Evolutionary conservation across 1,284 basidiomycete genomes (phyloP), one percentile per base, ranked within the genome.

Genomic region (Puccinia triticina): DNA sequence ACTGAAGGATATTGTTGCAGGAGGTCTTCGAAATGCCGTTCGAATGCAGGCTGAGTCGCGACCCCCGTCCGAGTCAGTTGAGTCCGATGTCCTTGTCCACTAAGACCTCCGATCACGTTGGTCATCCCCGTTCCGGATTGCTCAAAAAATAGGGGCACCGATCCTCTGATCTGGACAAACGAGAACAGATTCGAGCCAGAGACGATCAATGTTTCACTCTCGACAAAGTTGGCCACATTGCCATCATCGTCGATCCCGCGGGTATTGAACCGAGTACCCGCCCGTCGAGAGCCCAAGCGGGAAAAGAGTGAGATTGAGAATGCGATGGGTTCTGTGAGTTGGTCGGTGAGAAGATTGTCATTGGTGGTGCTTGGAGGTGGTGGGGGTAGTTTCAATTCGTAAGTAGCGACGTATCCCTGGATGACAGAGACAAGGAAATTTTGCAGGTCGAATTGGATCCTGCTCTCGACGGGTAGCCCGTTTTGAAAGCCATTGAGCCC

Each of bases 161-260:
- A 74, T 18, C 71, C 72, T 55, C 80, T 23, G 21, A 75, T 37
- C 34, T 82, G 71, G 11, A 81, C 46, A 78, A 61, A 66, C 23
- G 61, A 72, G 66, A 71, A 80, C n/a, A 81, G 57, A 78, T 53
- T 26, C 8, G 34, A 66, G 66, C 40, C 55, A 46, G 69, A 40
- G 29, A 57, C 11, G 21, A 71, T 23, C 34, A 37, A 23, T 32
- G n/a, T 53, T 72, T 81, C 86, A 89, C 92, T 93, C 90, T 98
- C 96, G 50, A 97, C 97, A 88, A 98, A 98, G 86, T 99, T 98
- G 72, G 97, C 97, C 26, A 93, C 94, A 86, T 97, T 93, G 57
- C 97, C 96, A 85, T 98, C 95, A 87, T 99, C 97, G 86, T 99
- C 97, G 32, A 99, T 93, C 0, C 97, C 97, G 82, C 97, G 91